Evolutionary conservation across 148 eudicot genomes (phyloP).

Genomic region (Rhododendron vialii): DNA sequence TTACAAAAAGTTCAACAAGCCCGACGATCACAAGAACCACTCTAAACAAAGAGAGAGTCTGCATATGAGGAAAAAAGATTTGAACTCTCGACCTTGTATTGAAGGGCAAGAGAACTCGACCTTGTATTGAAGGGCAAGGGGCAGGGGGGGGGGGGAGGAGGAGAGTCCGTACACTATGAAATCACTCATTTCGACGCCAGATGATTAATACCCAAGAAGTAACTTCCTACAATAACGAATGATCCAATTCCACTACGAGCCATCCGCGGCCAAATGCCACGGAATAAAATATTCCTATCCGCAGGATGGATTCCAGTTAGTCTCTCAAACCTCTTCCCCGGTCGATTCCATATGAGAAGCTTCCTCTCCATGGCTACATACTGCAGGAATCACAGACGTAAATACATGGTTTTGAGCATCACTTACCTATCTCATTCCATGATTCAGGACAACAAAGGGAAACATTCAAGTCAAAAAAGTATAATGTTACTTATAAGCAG

Average conservation of each 20-base stretch:
- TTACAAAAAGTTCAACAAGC: neutral
- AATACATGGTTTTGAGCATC: neutral
- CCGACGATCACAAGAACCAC: neutral
- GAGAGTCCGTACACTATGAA: neutral
- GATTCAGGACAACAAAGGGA: neutral
- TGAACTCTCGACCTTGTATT: neutral
- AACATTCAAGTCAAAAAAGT: neutral
- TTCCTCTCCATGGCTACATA: constrained; percentile 74
- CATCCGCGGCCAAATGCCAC: constrained; percentile 70
- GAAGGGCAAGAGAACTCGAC: neutral
- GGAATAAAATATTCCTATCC: constrained; percentile 67
- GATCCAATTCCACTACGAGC: constrained; percentile 88
- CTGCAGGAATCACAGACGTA: constrained; percentile 26
- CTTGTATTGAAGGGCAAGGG: neutral
- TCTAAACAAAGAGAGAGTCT: neutral
- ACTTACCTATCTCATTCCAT: neutral
- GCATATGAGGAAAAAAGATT: neutral
- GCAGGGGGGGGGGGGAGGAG: too few species aligned
- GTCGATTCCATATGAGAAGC: constrained; percentile 63
- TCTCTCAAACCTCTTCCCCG: constrained; percentile 85
- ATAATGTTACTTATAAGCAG: neutral
- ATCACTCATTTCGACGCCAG: constrained; percentile 20
- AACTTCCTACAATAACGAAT: constrained; percentile 62
- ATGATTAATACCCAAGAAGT: constrained; percentile 54
- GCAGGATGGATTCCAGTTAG: constrained; percentile 78